A percentile compares a stretch with the other conserved stretches of the same genome.
Evolutionary conservation across 139 green algal species (phyloP).

Genomic region (Chlorella vulgaris): DNA sequence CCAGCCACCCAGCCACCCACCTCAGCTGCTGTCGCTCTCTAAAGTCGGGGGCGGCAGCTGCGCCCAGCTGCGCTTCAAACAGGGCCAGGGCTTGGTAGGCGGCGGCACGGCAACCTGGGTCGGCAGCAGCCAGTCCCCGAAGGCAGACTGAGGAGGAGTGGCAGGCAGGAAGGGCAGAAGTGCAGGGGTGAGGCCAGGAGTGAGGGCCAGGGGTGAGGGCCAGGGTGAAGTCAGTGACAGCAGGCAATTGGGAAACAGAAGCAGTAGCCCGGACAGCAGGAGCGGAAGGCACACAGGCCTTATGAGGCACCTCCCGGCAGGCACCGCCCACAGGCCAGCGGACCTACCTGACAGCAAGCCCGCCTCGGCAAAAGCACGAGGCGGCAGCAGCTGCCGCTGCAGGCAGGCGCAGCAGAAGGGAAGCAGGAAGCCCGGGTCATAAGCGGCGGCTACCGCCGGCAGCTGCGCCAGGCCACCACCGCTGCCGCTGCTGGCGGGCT

Average conservation of each 20-base stretch:
- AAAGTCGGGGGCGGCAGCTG: not conserved
- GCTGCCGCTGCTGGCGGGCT: conserved; percentile 9
- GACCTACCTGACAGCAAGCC: conserved; percentile 51
- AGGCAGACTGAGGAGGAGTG: conserved; percentile 41
- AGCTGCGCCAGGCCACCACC: conserved; percentile 15
- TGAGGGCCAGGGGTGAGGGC: too few relatives aligned
- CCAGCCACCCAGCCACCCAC: not conserved
- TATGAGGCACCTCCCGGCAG: not conserved
- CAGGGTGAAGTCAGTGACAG: too few relatives aligned
- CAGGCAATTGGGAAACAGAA: too few relatives aligned
- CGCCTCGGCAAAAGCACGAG: conserved; percentile 30
- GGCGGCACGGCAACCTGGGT: conserved; percentile 26
- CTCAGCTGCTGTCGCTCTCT: conserved; percentile 34
- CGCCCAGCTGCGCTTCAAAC: conserved; percentile 12
- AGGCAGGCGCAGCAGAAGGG: conserved; percentile 49
- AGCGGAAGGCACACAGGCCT: too few relatives aligned
- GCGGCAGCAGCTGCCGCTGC: conserved; percentile 23
- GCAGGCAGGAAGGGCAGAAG: not conserved
- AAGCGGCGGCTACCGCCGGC: conserved; percentile 36
- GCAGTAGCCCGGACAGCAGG: not conserved
- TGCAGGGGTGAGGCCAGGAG: not conserved
- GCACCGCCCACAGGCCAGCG: not conserved
- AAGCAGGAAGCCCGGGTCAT: conserved; percentile 67
- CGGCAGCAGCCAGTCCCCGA: conserved; percentile 47
- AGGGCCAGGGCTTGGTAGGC: conserved; percentile 32